These are phyloP conservation scores for Pythium dissotocum DNA, from an alignment of 352 stramenopile genomes.

Conservation along the genomic window DNA sequence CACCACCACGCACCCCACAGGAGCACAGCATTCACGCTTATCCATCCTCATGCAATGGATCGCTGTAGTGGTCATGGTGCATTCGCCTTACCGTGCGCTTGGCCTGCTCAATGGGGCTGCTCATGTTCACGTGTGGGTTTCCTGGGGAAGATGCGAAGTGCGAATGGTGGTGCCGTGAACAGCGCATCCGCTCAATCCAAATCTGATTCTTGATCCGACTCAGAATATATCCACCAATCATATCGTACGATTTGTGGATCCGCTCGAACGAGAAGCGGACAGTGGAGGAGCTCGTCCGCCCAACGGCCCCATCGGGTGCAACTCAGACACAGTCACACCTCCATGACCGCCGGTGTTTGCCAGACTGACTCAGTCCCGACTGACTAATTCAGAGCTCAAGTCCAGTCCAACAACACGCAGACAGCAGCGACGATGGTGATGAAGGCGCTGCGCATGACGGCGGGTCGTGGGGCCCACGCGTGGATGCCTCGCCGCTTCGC, in stretches of 20 bases:
- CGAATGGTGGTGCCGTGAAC: slow-evolving; percentile 13
- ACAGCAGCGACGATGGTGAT: background rate
- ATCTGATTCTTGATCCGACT: background rate
- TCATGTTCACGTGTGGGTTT: slow-evolving; percentile 18
- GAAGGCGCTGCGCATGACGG: background rate
- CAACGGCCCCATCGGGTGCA: background rate
- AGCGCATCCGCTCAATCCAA: background rate
- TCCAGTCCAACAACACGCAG: slow-evolving; percentile 4
- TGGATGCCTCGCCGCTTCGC: background rate
- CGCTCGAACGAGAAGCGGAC: slow-evolving; percentile 15
- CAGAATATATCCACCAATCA: slow-evolving; percentile 19
- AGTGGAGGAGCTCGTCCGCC: background rate
- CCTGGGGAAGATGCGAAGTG: slow-evolving; percentile 1
- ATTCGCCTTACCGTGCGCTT: slow-evolving; percentile 58
- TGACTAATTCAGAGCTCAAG: background rate
- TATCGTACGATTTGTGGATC: slow-evolving; percentile 14
- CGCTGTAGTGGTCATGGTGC: no score
- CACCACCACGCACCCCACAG: background rate
- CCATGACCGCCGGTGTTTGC: background rate
- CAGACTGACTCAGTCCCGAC: background rate
- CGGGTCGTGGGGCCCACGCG: background rate
- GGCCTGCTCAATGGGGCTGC: slow-evolving; percentile 68
- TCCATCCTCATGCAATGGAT: background rate
- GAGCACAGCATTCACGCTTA: background rate
- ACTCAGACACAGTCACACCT: background rate